Evolutionary conservation across 108 stramenopile species (phyloP), one percentile per base, ranked within the genome.

Genomic region (Skeletonema costatum): DNA sequence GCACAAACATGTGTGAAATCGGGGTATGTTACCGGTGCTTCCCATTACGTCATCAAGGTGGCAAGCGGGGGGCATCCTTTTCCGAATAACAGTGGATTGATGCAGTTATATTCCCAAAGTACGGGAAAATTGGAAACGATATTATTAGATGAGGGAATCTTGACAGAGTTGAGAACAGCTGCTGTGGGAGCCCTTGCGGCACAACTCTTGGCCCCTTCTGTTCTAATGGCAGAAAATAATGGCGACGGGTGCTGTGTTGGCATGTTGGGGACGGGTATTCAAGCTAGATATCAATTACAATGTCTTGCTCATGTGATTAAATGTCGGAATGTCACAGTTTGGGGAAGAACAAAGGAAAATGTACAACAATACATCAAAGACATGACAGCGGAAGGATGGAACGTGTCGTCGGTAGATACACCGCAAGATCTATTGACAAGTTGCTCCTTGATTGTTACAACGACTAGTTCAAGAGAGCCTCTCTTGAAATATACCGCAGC

Each of bases 151-250:
- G 88, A 90, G 13, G 92, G 92, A 9, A 59, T 89, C 1, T 75
- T 90, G 67, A 92, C 92, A 0, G 92, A 92, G 66, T 32, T 92
- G 41, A 70, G 92, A 60, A 92, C 92, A 8, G 92, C 89, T 59
- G 92, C 92, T 5, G 88, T 83, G 1, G 89, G 92, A n/a, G 92
- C 92, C 0, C 64, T 87, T n/a, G 87, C 85, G 13, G 80, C 87
- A n/a, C 38, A 76, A n/a, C 41, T 85, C 33, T 32, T 92, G 30
- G 79, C 77, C 30, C 87, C 89, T 2, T 41, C 32, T 4, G 65
- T 81, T 48, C 25, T 29, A 53, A 9, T n/a, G 25, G 5, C 29
- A 11, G 33, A 32, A 14, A 31, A n/a, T 19, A 31, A n/a, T 19
- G 32, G 17, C 9, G 30, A 7, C 11, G 11, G 7, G 4, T 68